Evolutionary conservation across 2,329 filamentous ascomycete genomes (phyloP), one percentile per base, ranked within the genome.

Genomic region (Bipolaris sorokiniana): DNA sequence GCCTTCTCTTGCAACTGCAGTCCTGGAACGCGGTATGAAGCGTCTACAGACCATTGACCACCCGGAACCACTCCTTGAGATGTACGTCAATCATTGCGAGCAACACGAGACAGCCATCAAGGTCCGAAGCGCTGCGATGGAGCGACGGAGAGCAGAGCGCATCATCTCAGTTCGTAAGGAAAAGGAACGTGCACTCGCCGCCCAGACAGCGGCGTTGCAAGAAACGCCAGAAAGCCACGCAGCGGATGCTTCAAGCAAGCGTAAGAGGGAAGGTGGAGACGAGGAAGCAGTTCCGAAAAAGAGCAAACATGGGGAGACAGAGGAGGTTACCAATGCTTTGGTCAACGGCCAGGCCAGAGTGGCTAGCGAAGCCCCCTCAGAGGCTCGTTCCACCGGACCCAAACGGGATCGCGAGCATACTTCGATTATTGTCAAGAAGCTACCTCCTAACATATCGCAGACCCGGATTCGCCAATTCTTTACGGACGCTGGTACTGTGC

Each of bases 321-420:
- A 61, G 7, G 56, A 59, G 7, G 56, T 56, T 7, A 63, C 61
- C 37, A 16, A 37, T 52, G 11, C 54, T 59, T 22, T 37, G 13
- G 49, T 61, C 44, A 65, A 77, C 16, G 58, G 55, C 5, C 51
- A 63, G 37, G 48, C 56, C 2, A 59, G 64, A 36, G 51, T 63
- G 11, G 62, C 66, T 31, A 70, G 73, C 54, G 77, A 81, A 56
- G 67, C 72, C 13, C 76, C 76, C 10, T 68, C 69, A 18, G 72
- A 72, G 31, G 56, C 69, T 5, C 74, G 59, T 56, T 63, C 66
- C 4, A 40, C 52, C 7, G 73, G 79, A 28, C 76, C 82, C 28
- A 94, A 91, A 75, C 88, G 95, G 53, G 93, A 99, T 76, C 88
- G 95, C 40, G 95, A 99, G 72, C 90, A 98, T 75, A 89, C 92